Base-by-base conservation (phyloP, 192 early-diverging fungal genomes). In the Irineochytrium annulatum region DNA sequence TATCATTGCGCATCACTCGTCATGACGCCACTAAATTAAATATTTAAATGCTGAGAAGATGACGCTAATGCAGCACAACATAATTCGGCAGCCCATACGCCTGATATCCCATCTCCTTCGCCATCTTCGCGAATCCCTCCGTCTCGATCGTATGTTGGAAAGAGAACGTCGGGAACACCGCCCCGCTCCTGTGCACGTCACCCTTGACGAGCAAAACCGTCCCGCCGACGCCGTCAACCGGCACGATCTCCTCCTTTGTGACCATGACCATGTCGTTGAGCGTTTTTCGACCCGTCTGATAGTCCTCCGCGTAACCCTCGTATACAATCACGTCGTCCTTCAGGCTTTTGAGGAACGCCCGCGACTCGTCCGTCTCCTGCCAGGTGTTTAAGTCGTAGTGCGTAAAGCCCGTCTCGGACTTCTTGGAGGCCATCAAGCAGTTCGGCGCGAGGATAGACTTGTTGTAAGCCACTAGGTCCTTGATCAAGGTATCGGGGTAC, bases 401-500 rank as follows among this genome's bases (percentile, higher is more conserved):
- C 16, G 44, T 33, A 20, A 28, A 27, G 17, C n/a, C 55, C 13
- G 27, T 57, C 11, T 16, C 14, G 55, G 5, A n/a, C 17, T 55
- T 13, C 35, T 34, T 11, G 60, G 17, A 19, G 32, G 64, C 20
- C 22, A 35, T 2, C 29, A n/a, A 19, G 43, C 67, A 78, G 34
- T 64, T 27, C 32, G 58, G 35, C 16, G 69, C 68, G 35, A 74
- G 53, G 49, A 77, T 45, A 34, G 77, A 74, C 49, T 75, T 70
- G 26, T 54, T 46, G n/a, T 43, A 67, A 29, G 55, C 55, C 31
- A 77, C 30, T 60, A 75, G 65, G 14, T 48, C 33, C n/a, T 34
- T 22, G 19, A 73, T 26, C 41, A 62, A 8, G 41, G 55, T 60
- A 22, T 13, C 19, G 17, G 73, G 73, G n/a, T 77, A 28, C 4